Evolutionary conservation across 1,139 yeast species (phyloP), one percentile per base, ranked within the genome.

Genomic region (Sugiyamaella castrensis): DNA sequence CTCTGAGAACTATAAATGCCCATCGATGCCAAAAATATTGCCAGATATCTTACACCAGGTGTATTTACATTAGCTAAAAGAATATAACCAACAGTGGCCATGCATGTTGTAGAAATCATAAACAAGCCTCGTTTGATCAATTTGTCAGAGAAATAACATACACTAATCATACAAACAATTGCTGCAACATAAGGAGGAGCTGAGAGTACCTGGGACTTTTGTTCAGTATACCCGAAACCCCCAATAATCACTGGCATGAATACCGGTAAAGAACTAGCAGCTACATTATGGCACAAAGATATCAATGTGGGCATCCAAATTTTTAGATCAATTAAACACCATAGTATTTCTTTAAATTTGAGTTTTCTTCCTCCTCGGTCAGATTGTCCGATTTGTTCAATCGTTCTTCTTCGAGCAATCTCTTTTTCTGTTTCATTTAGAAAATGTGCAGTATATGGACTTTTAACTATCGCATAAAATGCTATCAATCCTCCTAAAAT

Each of bases 401-500:
- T 46, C 4, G 57, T 47, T 30, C 67, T 48, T 6, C 58, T 53
- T 8, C 43, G 35, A 4, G 64, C 63, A 44, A 63, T 61, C 36
- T 53, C 48, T 48, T 53, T 56, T 48, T 58, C 57, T 15, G 55
- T 54, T n/a, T 36, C 50, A 26, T 43, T 57, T 36, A 58, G 48
- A 48, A 58, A 63, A 34, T 58, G 42, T 34, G 63, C 72, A 68
- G 47, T 65, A 72, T 54, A 65, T 9, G 79, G 78, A 29, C 69
- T 67, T 53, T 76, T 73, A 6, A 79, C 80, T 24, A 76, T 61
- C 15, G 62, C 61, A 38, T 53, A 64, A 30, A 68, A 46, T 33
- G 64, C 60, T 26, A 66, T 46, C 10, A 63, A 27, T 2, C 71
- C 67, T 54, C 65, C 65, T 0, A 61, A 37, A 30, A 70, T 58